phyloP scores from a whole-genome alignment of 2,329 filamentous ascomycete genomes.

The Pseudogymnoascus verrucosus region DNA sequence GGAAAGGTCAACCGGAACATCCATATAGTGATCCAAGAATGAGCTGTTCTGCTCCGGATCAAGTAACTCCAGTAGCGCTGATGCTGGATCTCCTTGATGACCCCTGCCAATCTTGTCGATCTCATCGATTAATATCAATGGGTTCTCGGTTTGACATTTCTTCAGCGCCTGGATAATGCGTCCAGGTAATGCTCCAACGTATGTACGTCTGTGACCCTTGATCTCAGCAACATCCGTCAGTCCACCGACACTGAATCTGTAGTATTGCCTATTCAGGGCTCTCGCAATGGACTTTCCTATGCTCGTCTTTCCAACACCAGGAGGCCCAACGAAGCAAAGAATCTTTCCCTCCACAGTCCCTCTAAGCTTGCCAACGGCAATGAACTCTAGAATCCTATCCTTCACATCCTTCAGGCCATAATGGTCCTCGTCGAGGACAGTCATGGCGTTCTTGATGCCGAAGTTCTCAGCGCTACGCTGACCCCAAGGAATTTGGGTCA shows the following conservation, averaged over 20 bases:
- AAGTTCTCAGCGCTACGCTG: constrained; percentile 95
- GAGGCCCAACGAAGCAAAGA: constrained; percentile 91
- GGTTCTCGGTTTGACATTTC: constrained; percentile 98
- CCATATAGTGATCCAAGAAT: constrained; percentile 97
- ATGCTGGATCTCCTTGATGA: constrained; percentile 93
- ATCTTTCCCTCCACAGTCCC: constrained; percentile 98
- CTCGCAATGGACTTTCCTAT: constrained; percentile 97
- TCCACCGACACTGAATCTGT: constrained; percentile 95
- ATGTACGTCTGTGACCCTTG: constrained; percentile 93
- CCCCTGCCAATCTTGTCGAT: constrained; percentile 97
- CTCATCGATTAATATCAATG: constrained; percentile 91
- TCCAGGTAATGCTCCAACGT: constrained; percentile 89
- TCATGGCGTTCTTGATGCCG: constrained; percentile 82
- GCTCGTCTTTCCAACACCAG: constrained; percentile 96
- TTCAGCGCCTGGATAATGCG: constrained; percentile 97
- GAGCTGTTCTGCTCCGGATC: constrained; percentile 97
- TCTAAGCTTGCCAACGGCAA: constrained; percentile 92
- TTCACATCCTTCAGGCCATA: constrained; percentile 97
- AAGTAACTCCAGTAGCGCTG: constrained; percentile 83
- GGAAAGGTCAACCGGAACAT: constrained; percentile 92
- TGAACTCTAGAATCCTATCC: constrained; percentile 95
- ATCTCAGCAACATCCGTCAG: constrained; percentile 97
- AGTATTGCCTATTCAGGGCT: constrained; percentile 92
- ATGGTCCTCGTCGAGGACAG: constrained; percentile 90
- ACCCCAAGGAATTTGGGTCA: constrained; percentile 97